Conservation (phyloP, 2,329 filamentous ascomycete genomes). For the Diaporthe citriasiana region DNA sequence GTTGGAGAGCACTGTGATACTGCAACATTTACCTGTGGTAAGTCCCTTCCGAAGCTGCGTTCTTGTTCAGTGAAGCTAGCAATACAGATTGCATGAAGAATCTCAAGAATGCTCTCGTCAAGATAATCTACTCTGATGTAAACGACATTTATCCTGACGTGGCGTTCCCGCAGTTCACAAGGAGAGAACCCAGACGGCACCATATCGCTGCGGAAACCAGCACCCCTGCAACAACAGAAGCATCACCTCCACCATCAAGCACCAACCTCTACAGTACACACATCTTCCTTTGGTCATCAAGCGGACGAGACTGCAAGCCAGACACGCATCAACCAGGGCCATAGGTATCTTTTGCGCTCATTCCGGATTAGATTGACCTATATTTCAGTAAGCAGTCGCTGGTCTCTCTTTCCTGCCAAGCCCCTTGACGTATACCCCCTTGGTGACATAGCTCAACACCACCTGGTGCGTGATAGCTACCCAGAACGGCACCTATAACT, state of each 20-base stretch:
- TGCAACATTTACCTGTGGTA: neutral
- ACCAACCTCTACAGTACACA: neutral
- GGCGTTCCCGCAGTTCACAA: neutral
- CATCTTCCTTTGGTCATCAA: neutral
- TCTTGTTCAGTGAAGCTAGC: neutral
- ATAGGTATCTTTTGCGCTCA: neutral
- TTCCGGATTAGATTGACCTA: neutral
- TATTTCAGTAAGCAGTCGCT: neutral
- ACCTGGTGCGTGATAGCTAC: neutral
- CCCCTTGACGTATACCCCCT: too few species aligned
- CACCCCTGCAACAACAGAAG: neutral
- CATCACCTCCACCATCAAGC: neutral
- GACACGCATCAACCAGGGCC: neutral
- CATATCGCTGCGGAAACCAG: slow-evolving; percentile 12
- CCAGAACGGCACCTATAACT: neutral
- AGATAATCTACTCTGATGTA: neutral
- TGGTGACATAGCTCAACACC: neutral
- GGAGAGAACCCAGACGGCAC: neutral
- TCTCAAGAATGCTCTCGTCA: neutral
- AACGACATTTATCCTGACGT: neutral
- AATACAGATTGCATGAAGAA: neutral
- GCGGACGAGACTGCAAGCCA: neutral
- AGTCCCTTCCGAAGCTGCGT: neutral
- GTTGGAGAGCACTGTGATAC: neutral
- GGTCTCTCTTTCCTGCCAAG: neutral